These are phyloP conservation scores for Diaporthe ampelina DNA, from an alignment of 2,329 filamentous ascomycete species.

Conservation along the genomic window DNA sequence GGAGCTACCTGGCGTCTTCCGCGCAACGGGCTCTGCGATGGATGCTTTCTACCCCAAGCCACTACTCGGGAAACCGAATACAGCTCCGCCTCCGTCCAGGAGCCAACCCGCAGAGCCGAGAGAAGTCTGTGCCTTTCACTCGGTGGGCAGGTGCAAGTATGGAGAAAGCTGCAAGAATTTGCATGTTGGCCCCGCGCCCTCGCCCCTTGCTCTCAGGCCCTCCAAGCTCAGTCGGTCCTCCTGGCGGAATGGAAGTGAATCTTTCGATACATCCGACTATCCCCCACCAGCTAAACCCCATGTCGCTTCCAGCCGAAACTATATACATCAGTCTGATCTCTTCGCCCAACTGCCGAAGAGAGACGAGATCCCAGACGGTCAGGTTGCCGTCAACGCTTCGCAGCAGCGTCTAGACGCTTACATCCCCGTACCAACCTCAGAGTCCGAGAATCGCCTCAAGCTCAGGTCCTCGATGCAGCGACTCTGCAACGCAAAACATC, in stretches of 20 bases:
- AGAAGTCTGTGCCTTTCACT: slow-evolving; percentile 47
- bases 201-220: slow-evolving; percentile 19
- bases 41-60: slow-evolving; percentile 38
- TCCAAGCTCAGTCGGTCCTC: slow-evolving; percentile 28
- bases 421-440: slow-evolving; percentile 43
- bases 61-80: not conserved
- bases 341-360: slow-evolving; percentile 44
- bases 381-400: slow-evolving; percentile 48
- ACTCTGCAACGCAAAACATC: slow-evolving; percentile 42
- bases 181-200: slow-evolving; percentile 42
- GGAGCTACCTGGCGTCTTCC: slow-evolving; percentile 67
- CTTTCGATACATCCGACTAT: slow-evolving; percentile 36
- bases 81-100: slow-evolving; percentile 7
- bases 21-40: slow-evolving; percentile 44
- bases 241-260: slow-evolving; percentile 29
- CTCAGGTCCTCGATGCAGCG: slow-evolving; percentile 44
- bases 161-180: slow-evolving; percentile 48
- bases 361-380: slow-evolving; percentile 46
- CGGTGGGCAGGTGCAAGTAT: slow-evolving; percentile 49
- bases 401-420: slow-evolving; percentile 49
- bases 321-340: slow-evolving; percentile 31
- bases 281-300: slow-evolving; percentile 14
- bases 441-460: slow-evolving; percentile 44
- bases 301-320: slow-evolving; percentile 30
- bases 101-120: slow-evolving; percentile 37